A percentile compares a stretch with the other conserved stretches of the same genome.
Evolutionary conservation across 225 moss, liverwort and hornwort species (phyloP).

Genomic region (Bryoerythrophyllum caledonicum): DNA sequence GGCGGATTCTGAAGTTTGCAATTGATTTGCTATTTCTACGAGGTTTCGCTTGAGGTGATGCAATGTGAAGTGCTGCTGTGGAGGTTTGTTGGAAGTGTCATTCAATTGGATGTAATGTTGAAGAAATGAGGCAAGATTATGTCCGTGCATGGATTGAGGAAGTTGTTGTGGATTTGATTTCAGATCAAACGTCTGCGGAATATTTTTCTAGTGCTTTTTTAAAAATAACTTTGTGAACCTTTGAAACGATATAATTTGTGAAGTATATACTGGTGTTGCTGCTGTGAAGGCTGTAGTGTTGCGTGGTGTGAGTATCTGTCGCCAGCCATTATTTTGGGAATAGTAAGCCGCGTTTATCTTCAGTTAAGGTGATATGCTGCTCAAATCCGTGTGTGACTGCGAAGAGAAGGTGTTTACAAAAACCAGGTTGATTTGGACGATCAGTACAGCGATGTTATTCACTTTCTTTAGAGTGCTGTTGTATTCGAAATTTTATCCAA

Average conservation of each 20-base stretch:
- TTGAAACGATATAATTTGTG: no score
- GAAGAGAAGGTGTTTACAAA: no score
- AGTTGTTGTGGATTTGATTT: neutral
- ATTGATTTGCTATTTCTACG: neutral
- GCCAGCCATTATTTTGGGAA: neutral
- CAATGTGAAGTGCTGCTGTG: neutral
- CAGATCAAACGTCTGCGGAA: no score
- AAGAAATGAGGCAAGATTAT: neutral
- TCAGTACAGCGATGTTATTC: neutral
- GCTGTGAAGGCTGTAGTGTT: neutral
- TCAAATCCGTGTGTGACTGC: neutral
- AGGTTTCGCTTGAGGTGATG: neutral
- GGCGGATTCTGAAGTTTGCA: neutral
- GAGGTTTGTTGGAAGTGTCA: neutral
- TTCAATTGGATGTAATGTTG: neutral
- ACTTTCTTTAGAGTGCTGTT: neutral
- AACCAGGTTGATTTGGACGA: slow-evolving; percentile 4
- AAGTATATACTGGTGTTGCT: neutral
- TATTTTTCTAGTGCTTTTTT: neutral
- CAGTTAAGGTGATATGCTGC: neutral
- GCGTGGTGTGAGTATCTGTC: neutral
- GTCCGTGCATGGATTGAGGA: neutral
- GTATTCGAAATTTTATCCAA: neutral
- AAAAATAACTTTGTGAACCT: neutral
- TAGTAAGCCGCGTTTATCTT: neutral